Percentiles rank a stretch among this genome's conserved stretches.
Evolutionary conservation across 1,139 yeast genomes (phyloP).

Genomic region (Candida sojae): DNA sequence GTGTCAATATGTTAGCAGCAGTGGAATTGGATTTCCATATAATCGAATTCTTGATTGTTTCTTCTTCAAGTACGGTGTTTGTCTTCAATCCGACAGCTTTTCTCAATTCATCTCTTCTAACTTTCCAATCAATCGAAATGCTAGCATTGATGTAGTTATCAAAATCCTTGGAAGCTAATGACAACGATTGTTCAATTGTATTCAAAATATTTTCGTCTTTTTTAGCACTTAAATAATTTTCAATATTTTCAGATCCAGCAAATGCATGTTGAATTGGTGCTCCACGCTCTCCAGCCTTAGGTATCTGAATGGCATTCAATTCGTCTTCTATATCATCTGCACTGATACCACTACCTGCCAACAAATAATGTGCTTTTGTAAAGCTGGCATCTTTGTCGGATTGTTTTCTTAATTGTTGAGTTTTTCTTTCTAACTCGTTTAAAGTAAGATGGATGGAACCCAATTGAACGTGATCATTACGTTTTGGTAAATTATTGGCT

Average conservation of each 20-base stretch:
- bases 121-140: conserved; percentile 81
- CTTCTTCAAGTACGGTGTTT: conserved; percentile 18
- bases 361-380: conserved; percentile 86
- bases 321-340: conserved; percentile 85
- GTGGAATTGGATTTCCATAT: conserved; percentile 42
- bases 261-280: not conserved
- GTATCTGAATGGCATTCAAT: conserved; percentile 40
- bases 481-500: conserved; percentile 67
- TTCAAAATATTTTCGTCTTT: conserved; percentile 82
- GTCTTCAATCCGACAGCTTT: conserved; percentile 58
- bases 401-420: conserved; percentile 57
- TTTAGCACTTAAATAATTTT: conserved; percentile 60
- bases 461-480: conserved; percentile 52
- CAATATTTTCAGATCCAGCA: conserved; percentile 32
- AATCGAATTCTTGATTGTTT: conserved; percentile 19
- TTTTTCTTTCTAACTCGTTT: conserved; percentile 73
- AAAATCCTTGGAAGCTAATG: conserved; percentile 78
- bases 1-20: conserved; percentile 36
- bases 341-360: conserved; percentile 88
- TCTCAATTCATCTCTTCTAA: conserved; percentile 70
- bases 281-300: conserved; percentile 10
- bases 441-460: conserved; percentile 78
- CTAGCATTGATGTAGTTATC: conserved; percentile 74
- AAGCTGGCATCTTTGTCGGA: conserved; percentile 47
- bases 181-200: conserved; percentile 80